A percentile compares a stretch with the other conserved stretches of the same genome.
Evolutionary conservation across 257 asterid genomes (phyloP).

Genomic region (Lithospermum erythrorhizon): DNA sequence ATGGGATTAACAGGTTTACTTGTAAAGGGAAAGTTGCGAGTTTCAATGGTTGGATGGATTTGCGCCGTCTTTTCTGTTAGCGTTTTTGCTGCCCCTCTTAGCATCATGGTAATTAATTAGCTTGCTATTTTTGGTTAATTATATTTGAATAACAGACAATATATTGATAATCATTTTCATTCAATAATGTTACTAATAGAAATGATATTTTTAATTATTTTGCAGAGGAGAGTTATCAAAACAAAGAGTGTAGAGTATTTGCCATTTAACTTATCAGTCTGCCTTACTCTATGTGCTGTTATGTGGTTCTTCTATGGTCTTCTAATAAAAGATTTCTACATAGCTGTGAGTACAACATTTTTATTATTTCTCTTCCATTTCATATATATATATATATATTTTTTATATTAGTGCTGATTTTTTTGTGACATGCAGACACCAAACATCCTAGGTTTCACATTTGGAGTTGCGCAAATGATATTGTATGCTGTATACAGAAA

Average conservation of each 20-base stretch:
- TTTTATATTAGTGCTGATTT: no score
- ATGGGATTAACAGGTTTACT: conserved; percentile 19
- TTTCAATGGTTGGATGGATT: conserved; percentile 56
- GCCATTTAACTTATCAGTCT: conserved; percentile 65
- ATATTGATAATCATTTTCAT: no score
- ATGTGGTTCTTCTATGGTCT: conserved; percentile 79
- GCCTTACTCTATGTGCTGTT: conserved; percentile 60
- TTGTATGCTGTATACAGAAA: conserved; percentile 20
- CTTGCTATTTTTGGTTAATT: no score
- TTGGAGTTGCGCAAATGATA: conserved; percentile 28
- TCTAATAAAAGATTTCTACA: conserved; percentile 47
- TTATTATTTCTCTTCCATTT: neutral
- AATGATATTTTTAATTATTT: no score
- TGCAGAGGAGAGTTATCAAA: conserved; percentile 40
- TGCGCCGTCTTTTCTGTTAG: conserved; percentile 60
- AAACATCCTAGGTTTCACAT: conserved; percentile 23
- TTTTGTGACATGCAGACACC: conserved; percentile 14
- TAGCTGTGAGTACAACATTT: conserved; percentile 45
- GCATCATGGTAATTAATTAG: conserved; percentile 45
- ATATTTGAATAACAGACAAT: no score
- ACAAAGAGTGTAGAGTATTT: conserved; percentile 75
- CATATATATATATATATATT: no score
- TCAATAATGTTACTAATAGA: no score
- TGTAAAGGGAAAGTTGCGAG: conserved; percentile 14
- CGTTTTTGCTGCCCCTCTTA: conserved; percentile 76